Evolutionary conservation across 768 basidiomycete genomes (phyloP).

Genomic region (Leccinum variicolor): DNA sequence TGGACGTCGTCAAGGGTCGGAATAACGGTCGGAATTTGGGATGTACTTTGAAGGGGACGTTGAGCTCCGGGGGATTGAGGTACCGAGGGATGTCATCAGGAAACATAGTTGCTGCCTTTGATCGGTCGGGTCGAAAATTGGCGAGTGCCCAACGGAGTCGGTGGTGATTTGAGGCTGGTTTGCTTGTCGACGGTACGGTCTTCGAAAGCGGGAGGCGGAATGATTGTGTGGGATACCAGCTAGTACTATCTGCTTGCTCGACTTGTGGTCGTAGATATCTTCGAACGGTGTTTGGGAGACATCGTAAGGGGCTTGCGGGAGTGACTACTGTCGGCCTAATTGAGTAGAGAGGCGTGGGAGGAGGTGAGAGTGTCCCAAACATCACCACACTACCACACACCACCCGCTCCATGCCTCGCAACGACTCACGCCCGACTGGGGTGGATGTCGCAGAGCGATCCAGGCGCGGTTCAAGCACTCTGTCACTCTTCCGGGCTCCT

Average conservation of each 20-base stretch:
- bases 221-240: not conserved
- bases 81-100: not conserved
- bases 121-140: not conserved
- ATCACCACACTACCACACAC: not conserved
- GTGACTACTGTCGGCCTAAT: no score
- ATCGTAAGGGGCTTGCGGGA: no score
- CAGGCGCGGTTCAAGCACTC: not conserved
- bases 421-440: not conserved
- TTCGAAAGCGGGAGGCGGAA: not conserved
- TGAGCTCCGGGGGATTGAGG: not conserved
- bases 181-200: not conserved
- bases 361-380: not conserved
- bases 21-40: not conserved
- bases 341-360: not conserved
- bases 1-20: not conserved
- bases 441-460: not conserved
- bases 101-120: not conserved
- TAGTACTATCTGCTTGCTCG: not conserved
- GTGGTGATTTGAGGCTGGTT: not conserved
- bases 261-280: not conserved
- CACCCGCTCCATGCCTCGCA: not conserved
- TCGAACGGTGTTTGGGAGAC: not conserved
- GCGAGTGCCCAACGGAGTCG: not conserved
- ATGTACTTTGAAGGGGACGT: not conserved
- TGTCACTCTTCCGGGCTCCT: slow-evolving; percentile 1